These are phyloP conservation scores for Aciculosporium take DNA, from an alignment of 2,329 filamentous ascomycete genomes.

Conservation along the genomic window DNA sequence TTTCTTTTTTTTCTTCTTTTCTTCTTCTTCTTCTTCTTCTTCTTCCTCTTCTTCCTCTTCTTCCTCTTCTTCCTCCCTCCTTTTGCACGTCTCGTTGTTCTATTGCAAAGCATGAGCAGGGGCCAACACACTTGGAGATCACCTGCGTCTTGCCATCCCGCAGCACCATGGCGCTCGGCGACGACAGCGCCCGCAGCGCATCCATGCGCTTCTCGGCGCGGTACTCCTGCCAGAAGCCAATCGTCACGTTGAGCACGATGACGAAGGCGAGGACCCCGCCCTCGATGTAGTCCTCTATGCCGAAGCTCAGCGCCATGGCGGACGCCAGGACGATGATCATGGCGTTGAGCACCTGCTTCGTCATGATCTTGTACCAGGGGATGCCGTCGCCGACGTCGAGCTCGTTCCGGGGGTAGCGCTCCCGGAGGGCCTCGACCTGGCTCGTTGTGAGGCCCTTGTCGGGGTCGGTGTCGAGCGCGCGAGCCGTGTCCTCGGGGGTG, in stretches of 20 bases:
- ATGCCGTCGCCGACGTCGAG: slow-evolving; percentile 55
- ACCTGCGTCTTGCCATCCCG: slow-evolving; percentile 44
- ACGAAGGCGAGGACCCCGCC: slow-evolving; percentile 53
- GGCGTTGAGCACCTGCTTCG: slow-evolving; percentile 61
- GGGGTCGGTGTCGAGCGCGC: slow-evolving; percentile 45
- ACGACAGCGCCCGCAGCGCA: slow-evolving; percentile 44
- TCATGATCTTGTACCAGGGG: slow-evolving; percentile 55
- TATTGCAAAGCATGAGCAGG: too few relatives aligned
- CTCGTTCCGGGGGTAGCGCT: slow-evolving; percentile 53
- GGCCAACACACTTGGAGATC: slow-evolving; percentile 41
- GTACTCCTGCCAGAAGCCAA: slow-evolving; percentile 53
- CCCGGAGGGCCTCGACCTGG: slow-evolving; percentile 44
- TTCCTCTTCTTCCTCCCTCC: too few relatives aligned
- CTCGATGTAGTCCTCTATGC: slow-evolving; percentile 52
- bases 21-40: too few relatives aligned
- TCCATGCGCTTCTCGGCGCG: slow-evolving; percentile 54
- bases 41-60: too few relatives aligned
- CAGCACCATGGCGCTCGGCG: slow-evolving; percentile 47
- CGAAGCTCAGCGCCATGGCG: slow-evolving; percentile 59
- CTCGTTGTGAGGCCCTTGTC: slow-evolving; percentile 51
- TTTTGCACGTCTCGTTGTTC: too few relatives aligned
- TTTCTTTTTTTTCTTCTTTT: too few relatives aligned
- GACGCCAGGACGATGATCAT: slow-evolving; percentile 67
- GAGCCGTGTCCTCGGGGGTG: slow-evolving; percentile 45
- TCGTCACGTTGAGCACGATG: slow-evolving; percentile 54